Percentiles rank a stretch among this genome's conserved stretches.
phyloP scores from a whole-genome alignment of 352 stramenopile species.

The Globisporangium orthogonon region DNA sequence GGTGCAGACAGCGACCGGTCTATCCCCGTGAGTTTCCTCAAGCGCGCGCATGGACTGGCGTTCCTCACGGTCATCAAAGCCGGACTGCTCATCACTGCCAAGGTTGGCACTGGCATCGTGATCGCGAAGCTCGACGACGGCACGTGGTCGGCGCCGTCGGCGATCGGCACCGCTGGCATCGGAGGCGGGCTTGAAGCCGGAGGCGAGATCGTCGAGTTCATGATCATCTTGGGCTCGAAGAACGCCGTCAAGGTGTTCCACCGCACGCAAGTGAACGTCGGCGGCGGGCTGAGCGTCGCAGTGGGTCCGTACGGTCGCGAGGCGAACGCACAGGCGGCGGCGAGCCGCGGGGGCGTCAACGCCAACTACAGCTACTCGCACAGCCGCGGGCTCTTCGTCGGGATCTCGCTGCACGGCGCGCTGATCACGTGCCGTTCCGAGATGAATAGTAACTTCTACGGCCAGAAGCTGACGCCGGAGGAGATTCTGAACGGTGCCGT shows the following conservation, averaged over 20 bases:
- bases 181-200: slow-evolving; percentile 83
- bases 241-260: slow-evolving; percentile 91
- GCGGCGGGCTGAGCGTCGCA: slow-evolving; percentile 86
- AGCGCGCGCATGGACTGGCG: slow-evolving; percentile 72
- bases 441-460: slow-evolving; percentile 95
- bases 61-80: slow-evolving; percentile 86
- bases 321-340: slow-evolving; percentile 75
- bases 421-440: slow-evolving; percentile 87
- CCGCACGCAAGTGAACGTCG: slow-evolving; percentile 87
- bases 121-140: slow-evolving; percentile 84
- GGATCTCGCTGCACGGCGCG: slow-evolving; percentile 91
- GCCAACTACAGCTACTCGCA: slow-evolving; percentile 94
- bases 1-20: slow-evolving; percentile 66
- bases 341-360: slow-evolving; percentile 64
- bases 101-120: slow-evolving; percentile 83
- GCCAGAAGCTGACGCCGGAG: slow-evolving; percentile 68
- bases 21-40: slow-evolving; percentile 77
- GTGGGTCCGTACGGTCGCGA: slow-evolving; percentile 88
- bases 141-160: slow-evolving; percentile 89
- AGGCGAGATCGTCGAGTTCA: slow-evolving; percentile 91
- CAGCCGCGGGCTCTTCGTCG: slow-evolving; percentile 90
- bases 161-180: slow-evolving; percentile 90
- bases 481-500: slow-evolving; percentile 67
- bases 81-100: slow-evolving; percentile 77
- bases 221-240: slow-evolving; percentile 92